These are phyloP conservation scores for Candida dendrica DNA, from an alignment of 805 yeast genomes.

Conservation along the genomic window DNA sequence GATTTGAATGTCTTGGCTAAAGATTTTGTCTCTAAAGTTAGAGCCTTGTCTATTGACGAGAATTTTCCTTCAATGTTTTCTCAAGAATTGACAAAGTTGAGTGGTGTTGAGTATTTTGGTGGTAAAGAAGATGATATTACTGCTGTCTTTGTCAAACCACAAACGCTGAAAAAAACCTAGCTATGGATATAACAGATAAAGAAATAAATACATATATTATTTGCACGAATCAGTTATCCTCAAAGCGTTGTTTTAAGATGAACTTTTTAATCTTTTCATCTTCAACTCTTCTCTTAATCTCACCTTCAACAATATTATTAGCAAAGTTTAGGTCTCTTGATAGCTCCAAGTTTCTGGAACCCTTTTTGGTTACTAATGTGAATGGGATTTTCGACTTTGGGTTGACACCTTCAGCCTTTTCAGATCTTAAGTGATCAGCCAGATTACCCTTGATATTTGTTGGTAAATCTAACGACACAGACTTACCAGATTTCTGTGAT, in stretches of 20 bases:
- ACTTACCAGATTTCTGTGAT: conserved; percentile 10
- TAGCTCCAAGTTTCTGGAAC: conserved; percentile 39
- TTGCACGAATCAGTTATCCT: too few relatives aligned
- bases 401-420: not conserved
- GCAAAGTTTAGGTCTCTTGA: conserved; percentile 53
- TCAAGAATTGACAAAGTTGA: conserved; percentile 58
- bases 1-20: conserved; percentile 42
- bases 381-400: conserved; percentile 29
- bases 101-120: conserved; percentile 69
- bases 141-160: conserved; percentile 53
- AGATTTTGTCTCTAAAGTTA: conserved; percentile 59
- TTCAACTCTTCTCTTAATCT: conserved; percentile 42
- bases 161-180: too few relatives aligned
- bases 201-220: too few relatives aligned
- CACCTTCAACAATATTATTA: conserved; percentile 42
- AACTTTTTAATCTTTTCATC: conserved; percentile 49
- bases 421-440: not conserved
- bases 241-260: conserved; percentile 34
- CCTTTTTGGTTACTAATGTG: conserved; percentile 48
- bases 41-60: conserved; percentile 62
- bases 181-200: too few relatives aligned
- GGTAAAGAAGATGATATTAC: conserved; percentile 97
- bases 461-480: conserved; percentile 9
- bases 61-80: conserved; percentile 81
- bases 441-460: conserved; percentile 2